Evolutionary conservation across 257 asterid genomes (phyloP), one percentile per base, ranked within the genome.

Genomic region (Nicotiana tomentosiformis): DNA sequence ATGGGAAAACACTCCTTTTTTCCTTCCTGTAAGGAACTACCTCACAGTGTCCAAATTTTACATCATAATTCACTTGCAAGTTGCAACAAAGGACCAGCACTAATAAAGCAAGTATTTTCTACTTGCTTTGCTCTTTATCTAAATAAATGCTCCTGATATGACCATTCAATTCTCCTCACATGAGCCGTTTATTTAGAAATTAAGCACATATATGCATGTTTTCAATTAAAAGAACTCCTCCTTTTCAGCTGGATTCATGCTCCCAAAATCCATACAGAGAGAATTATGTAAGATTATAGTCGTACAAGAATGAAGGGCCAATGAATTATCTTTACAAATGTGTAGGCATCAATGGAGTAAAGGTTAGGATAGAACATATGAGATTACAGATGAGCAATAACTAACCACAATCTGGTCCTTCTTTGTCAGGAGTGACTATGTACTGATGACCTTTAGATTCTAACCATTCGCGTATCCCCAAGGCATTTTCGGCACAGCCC

Each of bases 381-480:
- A 81, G 66, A 39, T 6, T 10, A 26, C 15, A 56, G 51, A 43
- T 49, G 33, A 30, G 61, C 14, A 81, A 64, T 69, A 35, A 33
- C 89, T 88, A 89, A 94, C 99, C 99, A 81, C 91, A 90, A 69
- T 90, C 81, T 4, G 96, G 97, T 69, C 99, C 97, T 11, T 96
- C 99, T 84, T 96, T 96, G 92, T 94, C 99, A 3, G 94, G 83
- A 66, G 99, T 96, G 70, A 94, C 98, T 0, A 96, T 87, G 89
- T 94, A 96, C 82, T 90, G 88, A 86, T 94, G 99, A 56, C 98
- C 99, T 72, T 93, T 86, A 51, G 98, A 88, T 87, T 96, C 98
- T 85, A 96, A 80, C 99, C 99, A 96, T 10, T 90, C 89, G 12
- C 98, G 98, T 68, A 96, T 96, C 82, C 99, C 99, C 87, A 96